Evolutionary conservation across 257 asterid genomes (phyloP), one percentile per base, ranked within the genome.

Genomic region (Capsicum baccatum): DNA sequence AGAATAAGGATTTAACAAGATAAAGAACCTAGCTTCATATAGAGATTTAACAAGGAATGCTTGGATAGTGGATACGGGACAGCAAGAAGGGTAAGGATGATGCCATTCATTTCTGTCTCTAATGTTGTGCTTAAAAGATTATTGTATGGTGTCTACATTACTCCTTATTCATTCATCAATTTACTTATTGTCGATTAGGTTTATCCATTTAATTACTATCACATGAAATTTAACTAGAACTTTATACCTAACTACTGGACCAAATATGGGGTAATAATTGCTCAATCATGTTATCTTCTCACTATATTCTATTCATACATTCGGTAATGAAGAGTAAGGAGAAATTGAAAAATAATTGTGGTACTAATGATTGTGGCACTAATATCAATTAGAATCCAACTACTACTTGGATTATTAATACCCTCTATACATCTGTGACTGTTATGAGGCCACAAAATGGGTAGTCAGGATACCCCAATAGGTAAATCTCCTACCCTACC

Each of bases 1-100:
- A 50, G 44, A 19, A n/a, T 74, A 50, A 12, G 63, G 26, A 52
- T 83, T 67, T 66, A 83, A 83, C 50, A 83, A 55, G 68, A 83
- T 12, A 44, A 67, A 52, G 80, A 35, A 15, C 17, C 48, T 52
- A 48, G 16, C 33, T 69, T 26, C 33, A 26, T 26, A 26, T 26
- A 1, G 33, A 26, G 33, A 26, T 26, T 26, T 26, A 42, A 76
- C 81, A n/a, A 9, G 37, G 79, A 16, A 42, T 71, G 37, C 9
- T 44, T 71, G 55, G 50, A 54, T 15, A 5, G 42, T 44, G 33
- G 13, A 21, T 10, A 39, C 6, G 33, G 14, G 52, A 21, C 35
- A 68, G 16, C 47, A 8, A 39, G 64, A 42, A 42, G 79, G 55
- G 42, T 17, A n/a, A 70, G 54, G 26, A 68, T 37, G 26, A 37